Conservation (phyloP, 371 early-diverging fungal species). For the Rhizopus microsporus region DNA sequence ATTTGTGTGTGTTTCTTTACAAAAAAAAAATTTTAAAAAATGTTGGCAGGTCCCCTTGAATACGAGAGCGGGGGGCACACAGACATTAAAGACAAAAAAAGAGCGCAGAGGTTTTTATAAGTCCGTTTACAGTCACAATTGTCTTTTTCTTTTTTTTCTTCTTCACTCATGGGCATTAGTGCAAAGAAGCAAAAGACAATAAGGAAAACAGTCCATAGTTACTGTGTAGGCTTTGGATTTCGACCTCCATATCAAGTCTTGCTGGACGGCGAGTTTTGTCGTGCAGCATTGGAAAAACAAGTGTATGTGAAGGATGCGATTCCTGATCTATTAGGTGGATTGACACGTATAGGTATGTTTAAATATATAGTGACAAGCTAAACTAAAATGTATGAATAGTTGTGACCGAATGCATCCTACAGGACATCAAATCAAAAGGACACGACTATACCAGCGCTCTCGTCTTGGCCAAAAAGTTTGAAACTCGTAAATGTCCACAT, state of each 20-base stretch:
- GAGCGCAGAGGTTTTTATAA: not conserved
- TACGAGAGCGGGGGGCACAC: not conserved
- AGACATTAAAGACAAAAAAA: not conserved
- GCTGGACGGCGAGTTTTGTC: constrained; percentile 77
- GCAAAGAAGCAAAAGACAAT: constrained; percentile 78
- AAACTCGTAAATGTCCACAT: constrained; percentile 82
- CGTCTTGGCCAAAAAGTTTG: constrained; percentile 65
- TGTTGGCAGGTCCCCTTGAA: too few species aligned
- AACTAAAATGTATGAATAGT: constrained; percentile 40
- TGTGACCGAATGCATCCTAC: constrained; percentile 80
- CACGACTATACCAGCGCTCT: constrained; percentile 61
- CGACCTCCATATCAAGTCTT: constrained; percentile 89
- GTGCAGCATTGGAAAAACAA: constrained; percentile 59
- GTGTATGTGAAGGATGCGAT: constrained; percentile 60
- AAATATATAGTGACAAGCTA: not conserved
- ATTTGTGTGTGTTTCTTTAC: too few species aligned
- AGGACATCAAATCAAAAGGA: constrained; percentile 70
- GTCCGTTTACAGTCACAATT: not conserved
- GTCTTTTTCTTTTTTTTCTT: constrained; percentile 15
- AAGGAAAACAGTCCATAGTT: constrained; percentile 78
- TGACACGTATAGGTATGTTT: constrained; percentile 25
- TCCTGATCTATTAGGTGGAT: constrained; percentile 56
- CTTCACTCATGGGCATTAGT: constrained; percentile 57
- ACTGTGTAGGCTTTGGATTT: constrained; percentile 79
- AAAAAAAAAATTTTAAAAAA: too few species aligned